Conservation (phyloP, 371 early-diverging fungal species). For the Capillidium heterosporum region DNA sequence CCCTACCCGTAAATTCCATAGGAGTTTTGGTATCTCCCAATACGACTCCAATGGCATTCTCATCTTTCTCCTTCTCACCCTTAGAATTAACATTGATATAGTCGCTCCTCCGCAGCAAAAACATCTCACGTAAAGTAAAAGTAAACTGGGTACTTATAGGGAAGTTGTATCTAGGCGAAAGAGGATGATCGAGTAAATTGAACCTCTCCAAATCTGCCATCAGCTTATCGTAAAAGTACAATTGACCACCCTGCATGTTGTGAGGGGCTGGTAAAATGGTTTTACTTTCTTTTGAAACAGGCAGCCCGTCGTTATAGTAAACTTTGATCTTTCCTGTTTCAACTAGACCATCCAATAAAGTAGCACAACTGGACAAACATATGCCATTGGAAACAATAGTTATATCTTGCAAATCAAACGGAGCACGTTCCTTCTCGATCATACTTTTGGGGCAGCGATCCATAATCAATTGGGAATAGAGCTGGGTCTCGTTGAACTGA, state of each 20-base stretch:
- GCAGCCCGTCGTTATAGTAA: background rate
- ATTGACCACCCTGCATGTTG: conserved; percentile 2
- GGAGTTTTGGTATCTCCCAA: too few relatives aligned
- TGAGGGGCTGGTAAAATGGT: background rate
- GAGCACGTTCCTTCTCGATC: background rate
- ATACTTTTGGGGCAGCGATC: background rate
- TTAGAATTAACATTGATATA: too few relatives aligned
- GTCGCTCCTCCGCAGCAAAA: background rate
- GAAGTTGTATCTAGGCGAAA: background rate
- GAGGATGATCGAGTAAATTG: background rate
- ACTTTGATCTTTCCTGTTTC: background rate
- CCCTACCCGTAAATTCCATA: too few relatives aligned
- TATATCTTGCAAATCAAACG: background rate
- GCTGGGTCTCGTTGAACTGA: background rate
- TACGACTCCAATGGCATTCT: too few relatives aligned
- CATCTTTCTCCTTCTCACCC: too few relatives aligned
- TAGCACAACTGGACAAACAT: background rate
- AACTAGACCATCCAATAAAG: background rate
- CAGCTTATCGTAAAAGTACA: background rate
- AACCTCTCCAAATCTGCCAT: background rate
- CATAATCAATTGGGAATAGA: background rate
- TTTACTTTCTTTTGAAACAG: background rate
- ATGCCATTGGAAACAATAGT: background rate
- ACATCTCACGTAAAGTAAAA: background rate
- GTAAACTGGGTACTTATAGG: background rate